A percentile compares a stretch with the other conserved stretches of the same genome.
Conservation (phyloP, 2,329 filamentous ascomycete species). For the Penicillium sp. region DNA sequence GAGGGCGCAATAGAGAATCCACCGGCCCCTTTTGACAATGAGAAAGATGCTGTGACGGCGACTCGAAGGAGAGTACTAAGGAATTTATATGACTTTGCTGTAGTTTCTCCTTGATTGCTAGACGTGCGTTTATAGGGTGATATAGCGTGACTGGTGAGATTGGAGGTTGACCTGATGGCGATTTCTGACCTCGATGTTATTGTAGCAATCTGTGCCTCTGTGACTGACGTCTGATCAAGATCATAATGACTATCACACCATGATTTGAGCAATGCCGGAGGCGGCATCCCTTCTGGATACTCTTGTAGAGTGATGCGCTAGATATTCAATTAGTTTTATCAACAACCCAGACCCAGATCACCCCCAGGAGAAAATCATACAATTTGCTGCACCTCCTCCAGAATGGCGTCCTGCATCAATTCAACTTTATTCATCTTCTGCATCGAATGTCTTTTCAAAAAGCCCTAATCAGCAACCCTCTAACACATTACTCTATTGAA, state of each 20-base stretch:
- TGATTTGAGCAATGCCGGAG: neutral
- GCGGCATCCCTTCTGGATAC: neutral
- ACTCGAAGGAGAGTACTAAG: neutral
- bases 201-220: neutral
- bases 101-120: neutral
- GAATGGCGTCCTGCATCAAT: neutral
- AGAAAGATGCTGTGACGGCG: constrained; percentile 1
- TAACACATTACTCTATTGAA: too few relatives aligned
- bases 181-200: neutral
- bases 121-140: neutral
- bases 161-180: neutral
- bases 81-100: neutral
- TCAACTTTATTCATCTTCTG: neutral
- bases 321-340: neutral
- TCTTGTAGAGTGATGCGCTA: constrained; percentile 2
- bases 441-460: neutral
- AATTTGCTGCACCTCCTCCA: constrained; percentile 4
- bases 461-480: neutral
- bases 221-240: neutral
- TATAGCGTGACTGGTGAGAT: neutral
- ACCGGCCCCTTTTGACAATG: neutral
- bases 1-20: constrained; percentile 2
- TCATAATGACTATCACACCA: neutral
- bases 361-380: neutral
- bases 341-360: neutral